These are phyloP conservation scores for Protomyces gravidus DNA, from an alignment of 1,139 yeast species.

Conservation along the genomic window DNA sequence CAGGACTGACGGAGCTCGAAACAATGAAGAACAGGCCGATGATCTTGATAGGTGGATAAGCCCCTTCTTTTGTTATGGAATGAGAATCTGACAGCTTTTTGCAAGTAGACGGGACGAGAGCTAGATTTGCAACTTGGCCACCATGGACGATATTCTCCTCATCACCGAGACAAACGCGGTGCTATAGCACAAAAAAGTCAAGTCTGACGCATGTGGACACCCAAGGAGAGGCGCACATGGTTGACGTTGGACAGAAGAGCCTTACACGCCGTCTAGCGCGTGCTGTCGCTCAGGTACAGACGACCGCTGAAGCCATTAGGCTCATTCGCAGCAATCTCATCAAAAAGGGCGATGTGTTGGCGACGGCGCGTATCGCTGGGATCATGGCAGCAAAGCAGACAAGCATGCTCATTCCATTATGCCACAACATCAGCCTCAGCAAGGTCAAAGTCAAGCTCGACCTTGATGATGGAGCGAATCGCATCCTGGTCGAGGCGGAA, in stretches of 20 bases:
- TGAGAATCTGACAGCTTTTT: not conserved
- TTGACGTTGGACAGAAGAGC: slow-evolving; percentile 44
- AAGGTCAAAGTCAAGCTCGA: slow-evolving; percentile 42
- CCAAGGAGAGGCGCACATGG: slow-evolving; percentile 50
- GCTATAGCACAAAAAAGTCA: not conserved
- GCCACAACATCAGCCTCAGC: slow-evolving; percentile 48
- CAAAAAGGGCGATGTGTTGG: slow-evolving; percentile 52
- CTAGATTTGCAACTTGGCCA: too few species aligned
- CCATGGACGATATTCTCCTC: too few species aligned
- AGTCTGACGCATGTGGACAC: slow-evolving; percentile 46
- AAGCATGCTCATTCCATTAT: slow-evolving; percentile 47
- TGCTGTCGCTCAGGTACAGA: slow-evolving; percentile 45
- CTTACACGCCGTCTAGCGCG: slow-evolving; percentile 45
- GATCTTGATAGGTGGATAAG: slow-evolving; percentile 52
- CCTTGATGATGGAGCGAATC: slow-evolving; percentile 32
- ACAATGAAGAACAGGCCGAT: slow-evolving; percentile 50
- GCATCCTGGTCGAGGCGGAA: slow-evolving; percentile 39
- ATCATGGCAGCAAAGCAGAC: slow-evolving; percentile 51
- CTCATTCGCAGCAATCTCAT: slow-evolving; percentile 42
- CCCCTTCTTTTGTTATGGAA: not conserved
- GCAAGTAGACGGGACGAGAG: not conserved
- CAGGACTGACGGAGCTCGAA: slow-evolving; percentile 48
- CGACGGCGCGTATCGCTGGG: slow-evolving; percentile 49
- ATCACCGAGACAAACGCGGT: not conserved
- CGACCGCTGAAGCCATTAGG: slow-evolving; percentile 38